phyloP scores from a whole-genome alignment of 345 rosid genomes.

The Bruguiera sexangula region DNA sequence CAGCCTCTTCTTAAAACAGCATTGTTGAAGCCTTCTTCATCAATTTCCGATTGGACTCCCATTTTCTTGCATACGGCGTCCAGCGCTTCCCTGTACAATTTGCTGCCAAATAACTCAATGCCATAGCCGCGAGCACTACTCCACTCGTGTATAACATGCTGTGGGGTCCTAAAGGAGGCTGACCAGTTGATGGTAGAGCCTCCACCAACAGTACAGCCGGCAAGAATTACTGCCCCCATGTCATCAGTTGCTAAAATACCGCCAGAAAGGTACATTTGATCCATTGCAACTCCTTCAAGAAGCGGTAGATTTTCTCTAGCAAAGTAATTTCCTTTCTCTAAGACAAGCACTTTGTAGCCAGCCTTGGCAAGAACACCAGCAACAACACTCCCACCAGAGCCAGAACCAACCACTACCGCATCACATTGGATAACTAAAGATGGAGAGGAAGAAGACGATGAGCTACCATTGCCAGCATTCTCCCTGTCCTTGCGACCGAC shows the following conservation, averaged over 20 bases:
- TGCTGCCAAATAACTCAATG: slow-evolving; percentile 55
- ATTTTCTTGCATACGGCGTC: slow-evolving; percentile 63
- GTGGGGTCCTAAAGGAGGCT: slow-evolving; percentile 68
- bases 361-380: slow-evolving; percentile 75
- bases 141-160: slow-evolving; percentile 77
- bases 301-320: slow-evolving; percentile 65
- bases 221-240: slow-evolving; percentile 50
- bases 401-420: slow-evolving; percentile 80
- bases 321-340: slow-evolving; percentile 67
- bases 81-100: slow-evolving; percentile 56
- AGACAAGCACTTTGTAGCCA: slow-evolving; percentile 69
- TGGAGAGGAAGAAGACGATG: slow-evolving; percentile 22
- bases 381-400: slow-evolving; percentile 74
- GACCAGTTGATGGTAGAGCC: slow-evolving; percentile 89
- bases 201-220: slow-evolving; percentile 84
- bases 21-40: slow-evolving; percentile 69
- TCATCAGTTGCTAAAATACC: slow-evolving; percentile 63
- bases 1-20: slow-evolving; percentile 72
- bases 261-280: slow-evolving; percentile 62
- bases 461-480: not conserved
- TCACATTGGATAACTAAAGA: slow-evolving; percentile 57
- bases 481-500: slow-evolving; percentile 12
- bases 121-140: slow-evolving; percentile 15
- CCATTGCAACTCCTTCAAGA: slow-evolving; percentile 70
- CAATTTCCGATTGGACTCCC: slow-evolving; percentile 67